These are phyloP conservation scores for Spiraea crenata DNA, from an alignment of 331 rosid genomes.

Conservation along the genomic window DNA sequence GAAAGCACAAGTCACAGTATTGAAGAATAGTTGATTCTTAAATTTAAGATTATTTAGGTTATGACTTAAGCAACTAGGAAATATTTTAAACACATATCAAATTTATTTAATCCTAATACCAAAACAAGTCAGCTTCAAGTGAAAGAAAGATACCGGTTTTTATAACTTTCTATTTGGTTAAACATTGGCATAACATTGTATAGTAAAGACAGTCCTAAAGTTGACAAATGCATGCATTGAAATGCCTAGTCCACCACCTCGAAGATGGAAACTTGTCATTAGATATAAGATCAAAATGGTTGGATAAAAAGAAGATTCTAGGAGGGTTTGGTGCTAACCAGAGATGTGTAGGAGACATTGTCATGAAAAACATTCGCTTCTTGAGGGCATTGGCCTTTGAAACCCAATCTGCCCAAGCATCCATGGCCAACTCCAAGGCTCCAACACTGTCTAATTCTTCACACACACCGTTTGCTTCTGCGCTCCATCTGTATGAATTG, in stretches of 20 bases:
- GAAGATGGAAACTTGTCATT: conserved; percentile 3
- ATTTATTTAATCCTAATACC: no score
- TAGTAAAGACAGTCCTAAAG: neutral
- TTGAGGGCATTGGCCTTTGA: conserved; percentile 65
- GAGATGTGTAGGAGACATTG: conserved; percentile 97
- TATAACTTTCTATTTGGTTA: no score
- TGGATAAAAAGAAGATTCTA: neutral
- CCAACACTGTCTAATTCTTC: conserved; percentile 70
- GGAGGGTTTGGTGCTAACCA: conserved; percentile 46
- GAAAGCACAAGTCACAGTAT: neutral
- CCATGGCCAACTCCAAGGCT: conserved; percentile 96
- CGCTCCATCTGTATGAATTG: conserved; percentile 67
- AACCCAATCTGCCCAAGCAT: conserved; percentile 93
- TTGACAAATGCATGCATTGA: neutral
- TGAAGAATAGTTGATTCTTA: neutral
- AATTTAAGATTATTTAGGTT: neutral
- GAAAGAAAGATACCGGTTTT: conserved; percentile 8
- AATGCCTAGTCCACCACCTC: neutral
- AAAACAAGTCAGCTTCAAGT: neutral
- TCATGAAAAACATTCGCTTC: conserved; percentile 72
- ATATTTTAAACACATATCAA: no score
- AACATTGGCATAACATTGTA: neutral
- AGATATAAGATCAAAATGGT: neutral
- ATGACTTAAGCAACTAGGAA: no score
- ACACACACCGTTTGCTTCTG: conserved; percentile 57